Percentiles rank a stretch among this genome's conserved stretches.
Evolutionary conservation across 1,139 yeast species (phyloP).

Genomic region (Candida albicans): DNA sequence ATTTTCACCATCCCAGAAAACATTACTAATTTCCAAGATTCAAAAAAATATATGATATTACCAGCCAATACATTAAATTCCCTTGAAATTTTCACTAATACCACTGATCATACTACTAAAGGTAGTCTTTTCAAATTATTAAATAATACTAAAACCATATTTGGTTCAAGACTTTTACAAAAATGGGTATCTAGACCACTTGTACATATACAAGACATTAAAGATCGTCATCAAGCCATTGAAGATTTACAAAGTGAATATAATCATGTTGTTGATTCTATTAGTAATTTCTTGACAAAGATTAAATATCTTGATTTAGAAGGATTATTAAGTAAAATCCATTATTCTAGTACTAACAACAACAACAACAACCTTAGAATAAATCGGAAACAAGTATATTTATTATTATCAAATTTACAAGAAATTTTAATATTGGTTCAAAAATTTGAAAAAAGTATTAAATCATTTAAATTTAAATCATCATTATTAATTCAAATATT

Average conservation of each 20-base stretch:
- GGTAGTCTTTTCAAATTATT: slow-evolving; percentile 81
- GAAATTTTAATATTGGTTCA: slow-evolving; percentile 34
- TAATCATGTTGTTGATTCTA: slow-evolving; percentile 52
- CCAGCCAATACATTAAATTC: slow-evolving; percentile 68
- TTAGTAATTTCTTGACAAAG: slow-evolving; percentile 43
- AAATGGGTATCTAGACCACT: slow-evolving; percentile 81
- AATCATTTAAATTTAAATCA: slow-evolving; percentile 18
- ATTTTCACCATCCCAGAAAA: slow-evolving; percentile 53
- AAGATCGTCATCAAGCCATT: slow-evolving; percentile 63
- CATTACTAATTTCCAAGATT: slow-evolving; percentile 51
- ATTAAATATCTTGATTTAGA: slow-evolving; percentile 57
- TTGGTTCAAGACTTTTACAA: slow-evolving; percentile 66
- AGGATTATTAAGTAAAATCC: slow-evolving; percentile 62
- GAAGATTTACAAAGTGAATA: slow-evolving; percentile 51
- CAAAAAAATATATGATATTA: slow-evolving; percentile 58
- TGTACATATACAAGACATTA: slow-evolving; percentile 50
- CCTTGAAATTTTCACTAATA: slow-evolving; percentile 71
- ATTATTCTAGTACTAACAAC: slow-evolving; percentile 46
- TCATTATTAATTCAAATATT: slow-evolving; percentile 26
- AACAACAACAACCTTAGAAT: slow-evolving; percentile 40
- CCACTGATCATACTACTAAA: slow-evolving; percentile 50
- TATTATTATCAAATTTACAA: slow-evolving; percentile 51
- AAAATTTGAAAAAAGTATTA: slow-evolving; percentile 26
- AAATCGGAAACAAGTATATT: slow-evolving; percentile 64
- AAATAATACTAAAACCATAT: slow-evolving; percentile 75